Conservation (phyloP, 2,329 filamentous ascomycete genomes). For the Aspergillus proliferans region DNA sequence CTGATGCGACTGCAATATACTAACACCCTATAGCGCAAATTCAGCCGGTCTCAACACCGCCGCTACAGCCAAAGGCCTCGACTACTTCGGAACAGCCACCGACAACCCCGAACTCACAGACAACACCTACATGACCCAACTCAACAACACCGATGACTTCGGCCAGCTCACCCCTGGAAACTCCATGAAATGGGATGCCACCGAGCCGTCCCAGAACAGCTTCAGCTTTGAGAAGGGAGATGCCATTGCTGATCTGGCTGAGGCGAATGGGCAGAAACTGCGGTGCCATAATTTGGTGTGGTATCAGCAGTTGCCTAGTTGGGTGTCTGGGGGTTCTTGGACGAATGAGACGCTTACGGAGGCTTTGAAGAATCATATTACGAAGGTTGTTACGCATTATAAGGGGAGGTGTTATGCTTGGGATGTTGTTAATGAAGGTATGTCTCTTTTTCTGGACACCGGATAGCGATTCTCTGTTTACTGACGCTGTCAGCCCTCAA, state of each 20-base stretch:
- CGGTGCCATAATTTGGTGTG: slow-evolving; percentile 58
- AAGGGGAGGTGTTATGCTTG: slow-evolving; percentile 33
- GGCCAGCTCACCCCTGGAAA: slow-evolving; percentile 62
- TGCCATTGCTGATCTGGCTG: slow-evolving; percentile 35
- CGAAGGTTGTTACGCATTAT: slow-evolving; percentile 30
- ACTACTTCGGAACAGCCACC: slow-evolving; percentile 54
- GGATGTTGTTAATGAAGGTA: slow-evolving; percentile 38
- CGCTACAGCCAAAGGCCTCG: slow-evolving; percentile 50
- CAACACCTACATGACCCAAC: slow-evolving; percentile 49
- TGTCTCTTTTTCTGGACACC: background rate
- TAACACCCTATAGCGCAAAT: slow-evolving; percentile 8
- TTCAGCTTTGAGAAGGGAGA: slow-evolving; percentile 58
- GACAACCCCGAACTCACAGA: slow-evolving; percentile 52
- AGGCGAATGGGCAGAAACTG: slow-evolving; percentile 42
- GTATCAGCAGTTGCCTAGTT: slow-evolving; percentile 44
- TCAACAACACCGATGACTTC: slow-evolving; percentile 56
- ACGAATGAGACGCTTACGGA: slow-evolving; percentile 52
- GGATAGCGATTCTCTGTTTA: too few relatives aligned
- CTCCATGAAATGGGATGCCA: slow-evolving; percentile 58
- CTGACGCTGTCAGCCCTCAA: slow-evolving; percentile 27
- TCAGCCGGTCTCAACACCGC: slow-evolving; percentile 21
- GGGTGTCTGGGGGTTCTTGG: slow-evolving; percentile 50
- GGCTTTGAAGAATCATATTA: slow-evolving; percentile 46
- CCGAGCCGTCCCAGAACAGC: slow-evolving; percentile 49
- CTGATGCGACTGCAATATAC: background rate